Base-by-base conservation (phyloP, 768 basidiomycete species). In the Myochromella boudieri region DNA sequence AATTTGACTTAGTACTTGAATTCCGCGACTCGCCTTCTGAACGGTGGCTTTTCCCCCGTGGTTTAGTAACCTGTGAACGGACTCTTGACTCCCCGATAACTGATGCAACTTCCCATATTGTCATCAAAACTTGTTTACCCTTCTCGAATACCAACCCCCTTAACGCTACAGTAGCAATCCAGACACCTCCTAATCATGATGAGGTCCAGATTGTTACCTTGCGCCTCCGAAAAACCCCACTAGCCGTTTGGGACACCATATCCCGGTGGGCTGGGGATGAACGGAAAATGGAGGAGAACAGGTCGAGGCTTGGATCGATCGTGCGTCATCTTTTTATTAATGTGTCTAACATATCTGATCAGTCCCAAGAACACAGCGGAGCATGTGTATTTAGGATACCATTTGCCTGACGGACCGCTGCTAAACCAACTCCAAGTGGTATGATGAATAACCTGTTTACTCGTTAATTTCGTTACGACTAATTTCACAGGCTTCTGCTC, bases 1-100 rank as follows among this genome's bases (percentile, higher is more conserved):
- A 79, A n/a, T 87, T 82, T 56, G 88, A 91, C 59, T 59, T 91
- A 1, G 78, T 90, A 18, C 58, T 91, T 42, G 85, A 87, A 57
- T 90, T 87, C 53, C 67, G 73, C 40, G 88, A 90, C 56, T 65
- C 68, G 4, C 71, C 79, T 2, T 68, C 69, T 33, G 85, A 87
- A 37, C 76, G 82, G n/a, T 84, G 80, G 78, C 55, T 85, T 5
- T 69, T 91, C 44, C 87, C 88, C 42, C 78, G 85, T 25, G 80
- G 78, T 17, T 69, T 74, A 4, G 74, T 75, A 6, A 64, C 74
- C 24, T 81, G 72, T 49, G 77, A 85, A 51, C 63, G 63, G 46
- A 54, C 58, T 25, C 47, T 53, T 18, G 69, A 74, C 48, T 52
- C 48, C 38, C 42, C 44, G 8, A 51, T 46, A 18, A 32, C 49